Percentiles rank a stretch among this genome's conserved stretches.
phyloP scores from a whole-genome alignment of 2,329 filamentous ascomycete species.

The Fusarium illudens region DNA sequence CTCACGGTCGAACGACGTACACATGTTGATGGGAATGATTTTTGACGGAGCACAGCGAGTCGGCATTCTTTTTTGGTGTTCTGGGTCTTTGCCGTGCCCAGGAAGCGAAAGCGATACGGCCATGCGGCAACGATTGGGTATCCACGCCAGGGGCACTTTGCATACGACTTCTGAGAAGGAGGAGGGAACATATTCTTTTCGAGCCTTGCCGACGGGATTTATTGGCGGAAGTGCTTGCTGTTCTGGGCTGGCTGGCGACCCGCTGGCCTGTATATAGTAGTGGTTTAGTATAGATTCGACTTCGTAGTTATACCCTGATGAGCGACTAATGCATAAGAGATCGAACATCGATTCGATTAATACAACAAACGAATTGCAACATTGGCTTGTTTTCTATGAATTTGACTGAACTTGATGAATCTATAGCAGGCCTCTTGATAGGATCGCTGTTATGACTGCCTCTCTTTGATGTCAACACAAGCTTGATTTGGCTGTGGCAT shows the following conservation, averaged over 20 bases:
- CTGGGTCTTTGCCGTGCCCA: slow-evolving; percentile 12
- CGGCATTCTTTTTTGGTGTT: slow-evolving; percentile 30
- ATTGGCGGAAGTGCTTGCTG: slow-evolving; percentile 30
- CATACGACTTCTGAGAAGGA: slow-evolving; percentile 31
- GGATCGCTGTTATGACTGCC: no score
- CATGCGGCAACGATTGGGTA: slow-evolving; percentile 33
- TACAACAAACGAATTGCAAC: slow-evolving; percentile 12
- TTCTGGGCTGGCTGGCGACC: slow-evolving; percentile 24
- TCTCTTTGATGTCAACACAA: not conserved
- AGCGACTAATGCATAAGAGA: slow-evolving; percentile 47
- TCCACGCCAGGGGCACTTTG: slow-evolving; percentile 33
- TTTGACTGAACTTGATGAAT: not conserved
- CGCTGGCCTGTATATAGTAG: slow-evolving; percentile 42
- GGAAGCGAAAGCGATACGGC: slow-evolving; percentile 13
- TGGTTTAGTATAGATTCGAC: slow-evolving; percentile 46
- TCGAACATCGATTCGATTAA: slow-evolving; percentile 39
- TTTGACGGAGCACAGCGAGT: slow-evolving; percentile 33
- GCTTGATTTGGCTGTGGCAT: slow-evolving; percentile 13
- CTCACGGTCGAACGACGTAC: slow-evolving; percentile 41
- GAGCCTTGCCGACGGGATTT: slow-evolving; percentile 28
- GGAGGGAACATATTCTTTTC: slow-evolving; percentile 12
- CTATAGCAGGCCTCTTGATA: not conserved
- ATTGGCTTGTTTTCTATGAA: not conserved
- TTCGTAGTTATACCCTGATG: slow-evolving; percentile 51
- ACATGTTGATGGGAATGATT: slow-evolving; percentile 42